Evolutionary conservation across 1,139 yeast species (phyloP), one percentile per base, ranked within the genome.

Genomic region (Pichia sp.): DNA sequence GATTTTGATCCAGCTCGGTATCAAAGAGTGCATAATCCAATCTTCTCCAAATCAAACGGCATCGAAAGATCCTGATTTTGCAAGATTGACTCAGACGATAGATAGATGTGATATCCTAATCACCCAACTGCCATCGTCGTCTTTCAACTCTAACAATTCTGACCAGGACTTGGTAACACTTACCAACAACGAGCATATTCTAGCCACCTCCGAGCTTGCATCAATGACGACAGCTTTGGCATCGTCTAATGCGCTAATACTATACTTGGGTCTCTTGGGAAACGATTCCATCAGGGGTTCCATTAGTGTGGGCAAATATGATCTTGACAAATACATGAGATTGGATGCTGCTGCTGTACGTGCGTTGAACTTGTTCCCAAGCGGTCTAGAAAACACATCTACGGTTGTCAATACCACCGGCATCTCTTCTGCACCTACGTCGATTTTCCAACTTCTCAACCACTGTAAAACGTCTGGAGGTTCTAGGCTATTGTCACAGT

Each of bases 401-500:
- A 19, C 40, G 30, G 26, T 19, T 5, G 16, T 29, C 31, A 23
- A 19, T 8, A 41, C 34, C 6, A 48, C 26, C 15, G 49, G 43
- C 23, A 42, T 51, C 2, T 54, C 59, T 5, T 29, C 43, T 32
- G 81, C 79, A 59, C 76, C 80, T 45, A 77, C 87, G 53, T 87
- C 95, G 5, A 72, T 93, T 45, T 90, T 81, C 67, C 97, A 95
- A 32, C 75, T 95, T 47, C 75, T 93, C 62, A 93, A 93, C 73
- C 83, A 84, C 61, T 93, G 98, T 73, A 89, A 87, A 64, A 86
- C 96, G 2, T 76, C 84, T 0, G 89, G 95, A 23, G 99, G 99
- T 4, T 77, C 93, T 1, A 79, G 98, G 61, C 72, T 92, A 53
- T 77, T 93, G 41, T 84, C 93, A 11, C 97, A 90, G 66, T 93